Evolutionary conservation across 805 yeast genomes (phyloP), one percentile per base, ranked within the genome.

Genomic region (Myxozyma udenii): DNA sequence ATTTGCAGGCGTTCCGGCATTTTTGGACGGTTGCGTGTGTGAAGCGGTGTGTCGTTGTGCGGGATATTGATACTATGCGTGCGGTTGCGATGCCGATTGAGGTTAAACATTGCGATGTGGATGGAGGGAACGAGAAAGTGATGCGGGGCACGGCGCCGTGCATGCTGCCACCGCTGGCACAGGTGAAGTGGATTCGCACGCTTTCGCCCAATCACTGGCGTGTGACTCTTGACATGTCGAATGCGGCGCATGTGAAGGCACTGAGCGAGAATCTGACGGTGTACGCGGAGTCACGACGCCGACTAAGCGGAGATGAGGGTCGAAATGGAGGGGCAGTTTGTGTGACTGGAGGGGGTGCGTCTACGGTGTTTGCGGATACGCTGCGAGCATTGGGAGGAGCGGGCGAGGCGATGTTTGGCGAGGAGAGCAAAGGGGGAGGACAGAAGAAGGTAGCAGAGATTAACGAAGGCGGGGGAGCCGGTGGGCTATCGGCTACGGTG

Each of bases 11-110:
- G 1, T 70, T 89, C 33, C 74, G 95, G 38, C 95, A 89, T 66
- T 84, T 93, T 58, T 93, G 98, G 97, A 84, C 89, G 0, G 69
- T 93, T 54, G 79, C 95, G 0, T 84, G 85, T 3, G 89, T 84
- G 59, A 84, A 84, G 2, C 72, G 96, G 51, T 88, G 96, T 65
- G 69, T 93, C n/a, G 77, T 86, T 3, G 76, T 84, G 0, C 74
- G 93, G 50, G 88, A 89, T 64, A 81, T 84, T 6, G 78, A 77
- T 19, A 76, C 84, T 0, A 78, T 73, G 73, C 58, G 68, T 69
- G 48, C 73, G 72, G 48, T 74, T 71, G 61, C 70, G 70, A 57
- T 48, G 47, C 51, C 60, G 47, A 55, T 38, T 46, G 60, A 22
- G 60, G 59, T 44, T 60, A 32, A 21, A 18, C 16, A n/a, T 11